phyloP scores from a whole-genome alignment of 139 green algal genomes.

The Desmodesmus armatus region DNA sequence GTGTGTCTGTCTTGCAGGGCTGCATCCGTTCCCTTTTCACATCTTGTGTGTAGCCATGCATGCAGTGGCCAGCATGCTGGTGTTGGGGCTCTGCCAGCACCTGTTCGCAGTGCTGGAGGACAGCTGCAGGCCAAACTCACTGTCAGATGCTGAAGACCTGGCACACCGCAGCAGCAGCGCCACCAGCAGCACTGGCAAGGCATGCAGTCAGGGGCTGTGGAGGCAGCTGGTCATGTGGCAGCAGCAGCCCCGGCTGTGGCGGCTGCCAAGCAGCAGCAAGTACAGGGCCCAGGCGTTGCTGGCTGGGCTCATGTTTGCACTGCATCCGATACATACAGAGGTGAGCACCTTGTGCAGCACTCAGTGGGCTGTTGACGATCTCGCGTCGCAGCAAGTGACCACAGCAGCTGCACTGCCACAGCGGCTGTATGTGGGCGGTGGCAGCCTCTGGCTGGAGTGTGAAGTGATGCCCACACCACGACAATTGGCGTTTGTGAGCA shows the following conservation, averaged over 20 bases:
- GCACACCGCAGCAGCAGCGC: not conserved
- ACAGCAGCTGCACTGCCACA: no score
- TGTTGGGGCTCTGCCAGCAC: slow-evolving; percentile 51
- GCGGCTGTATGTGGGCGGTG: no score
- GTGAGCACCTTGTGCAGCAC: no score
- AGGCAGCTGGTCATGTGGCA: slow-evolving; percentile 30
- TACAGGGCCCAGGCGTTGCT: slow-evolving; percentile 58
- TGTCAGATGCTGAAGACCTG: not conserved
- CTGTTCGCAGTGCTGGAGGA: slow-evolving; percentile 40
- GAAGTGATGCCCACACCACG: no score
- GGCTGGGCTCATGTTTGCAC: slow-evolving; percentile 72
- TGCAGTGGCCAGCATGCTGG: slow-evolving; percentile 62
- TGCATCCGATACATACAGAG: slow-evolving; percentile 83
- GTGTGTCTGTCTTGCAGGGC: slow-evolving; percentile 21
- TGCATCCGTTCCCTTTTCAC: slow-evolving; percentile 76
- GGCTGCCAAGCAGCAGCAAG: slow-evolving; percentile 20
- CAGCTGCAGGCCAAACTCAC: not conserved
- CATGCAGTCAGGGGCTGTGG: not conserved
- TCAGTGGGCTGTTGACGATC: no score
- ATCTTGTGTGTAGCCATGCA: slow-evolving; percentile 63
- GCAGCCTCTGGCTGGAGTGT: no score
- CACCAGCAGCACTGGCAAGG: not conserved
- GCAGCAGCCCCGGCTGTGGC: slow-evolving; percentile 19
- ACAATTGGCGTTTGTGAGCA: no score
- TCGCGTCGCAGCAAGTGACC: no score